Base-by-base conservation (phyloP, 768 basidiomycete species). In the Collybiopsis luxurians region DNA sequence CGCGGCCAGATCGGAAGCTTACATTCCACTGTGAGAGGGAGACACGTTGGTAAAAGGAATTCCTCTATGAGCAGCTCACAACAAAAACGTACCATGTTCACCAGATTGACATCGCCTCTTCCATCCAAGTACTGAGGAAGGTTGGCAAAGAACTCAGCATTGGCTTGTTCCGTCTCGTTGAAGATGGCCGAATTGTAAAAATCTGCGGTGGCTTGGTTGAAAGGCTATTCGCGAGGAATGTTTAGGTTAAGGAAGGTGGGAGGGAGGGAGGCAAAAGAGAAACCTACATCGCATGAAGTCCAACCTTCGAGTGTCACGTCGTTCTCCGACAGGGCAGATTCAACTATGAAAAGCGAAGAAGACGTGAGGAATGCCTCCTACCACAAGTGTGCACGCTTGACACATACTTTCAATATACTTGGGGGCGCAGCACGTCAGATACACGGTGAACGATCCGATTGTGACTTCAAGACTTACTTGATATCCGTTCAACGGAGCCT, bases 271-370 rank as follows among this genome's bases (percentile, higher is more conserved):
- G n/a, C n/a, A n/a, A n/a, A n/a, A n/a, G 7, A 23, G 19, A 15
- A 47, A 64, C 75, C 19, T 50, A 85, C 85, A 42, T 72, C 74
- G 64, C 88, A 90, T 7, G 71, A 69, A n/a, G 82, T 79, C 67
- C 75, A 88, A 23, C 87, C 87, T 60, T 90, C 86, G 17, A 90
- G 69, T 0, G 85, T 82, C 19, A 87, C 70, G 58, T 86, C 82
- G 40, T 85, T 73, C 30, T 77, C 69, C 2, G 86, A 79, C 47
- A 87, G 79, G 12, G 89, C 81, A 9, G 85, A 80, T 56, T 88
- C 79, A 57, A 89, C 86, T 81, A 58, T 24, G 43, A 26, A 47
- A 40, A 34, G 13, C 6, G 13, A 54, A 1, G 23, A 48, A 12
- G 36, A 27, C 10, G 3, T 23, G 10, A 19, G 7, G 28, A 31